Evolutionary conservation across 108 stramenopile genomes (phyloP).

Genomic region (Fistulifera pelliculosa): DNA sequence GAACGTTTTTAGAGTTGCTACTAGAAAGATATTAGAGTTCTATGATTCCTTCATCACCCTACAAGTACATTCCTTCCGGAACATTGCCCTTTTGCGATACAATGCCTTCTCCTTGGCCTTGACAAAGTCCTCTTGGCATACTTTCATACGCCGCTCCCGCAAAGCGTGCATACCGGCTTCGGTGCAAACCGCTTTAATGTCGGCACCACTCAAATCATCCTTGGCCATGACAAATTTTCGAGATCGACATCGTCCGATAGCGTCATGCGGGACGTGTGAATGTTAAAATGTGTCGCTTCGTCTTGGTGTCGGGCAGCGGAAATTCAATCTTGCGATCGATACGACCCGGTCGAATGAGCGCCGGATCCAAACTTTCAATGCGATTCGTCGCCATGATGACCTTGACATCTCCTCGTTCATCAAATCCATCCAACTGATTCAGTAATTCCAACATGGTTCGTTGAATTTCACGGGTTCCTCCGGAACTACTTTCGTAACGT

Average conservation of each 20-base stretch:
- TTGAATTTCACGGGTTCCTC: conserved; percentile 97
- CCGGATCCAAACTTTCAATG: conserved; percentile 97
- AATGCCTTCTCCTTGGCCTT: conserved; percentile 99
- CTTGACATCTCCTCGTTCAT: conserved; percentile 97
- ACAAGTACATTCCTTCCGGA: conserved; percentile 67
- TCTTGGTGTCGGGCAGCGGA: conserved; percentile 95
- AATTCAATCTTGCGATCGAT: conserved; percentile 99
- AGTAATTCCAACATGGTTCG: conserved; percentile 99
- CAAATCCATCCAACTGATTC: conserved; percentile 99
- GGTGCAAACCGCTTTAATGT: conserved; percentile 98
- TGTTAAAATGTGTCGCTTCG: conserved; percentile 98
- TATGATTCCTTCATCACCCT: no score
- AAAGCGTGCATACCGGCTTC: conserved; percentile 98
- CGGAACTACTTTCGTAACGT: conserved; percentile 92
- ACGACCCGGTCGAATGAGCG: conserved; percentile 96
- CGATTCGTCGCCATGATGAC: conserved; percentile 99
- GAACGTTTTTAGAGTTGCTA: no score
- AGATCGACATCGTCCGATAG: conserved; percentile 95
- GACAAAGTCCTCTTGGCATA: conserved; percentile 92
- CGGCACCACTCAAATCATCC: conserved; percentile 97
- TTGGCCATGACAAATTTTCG: conserved; percentile 96
- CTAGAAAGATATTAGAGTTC: no score
- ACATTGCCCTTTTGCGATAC: conserved; percentile 99
- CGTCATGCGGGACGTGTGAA: conserved; percentile 93
- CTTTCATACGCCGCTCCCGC: conserved; percentile 98